A percentile compares a stretch with the other conserved stretches of the same genome.
Conservation (phyloP, 2,329 filamentous ascomycete species). For the Hypoxylon sp. region DNA sequence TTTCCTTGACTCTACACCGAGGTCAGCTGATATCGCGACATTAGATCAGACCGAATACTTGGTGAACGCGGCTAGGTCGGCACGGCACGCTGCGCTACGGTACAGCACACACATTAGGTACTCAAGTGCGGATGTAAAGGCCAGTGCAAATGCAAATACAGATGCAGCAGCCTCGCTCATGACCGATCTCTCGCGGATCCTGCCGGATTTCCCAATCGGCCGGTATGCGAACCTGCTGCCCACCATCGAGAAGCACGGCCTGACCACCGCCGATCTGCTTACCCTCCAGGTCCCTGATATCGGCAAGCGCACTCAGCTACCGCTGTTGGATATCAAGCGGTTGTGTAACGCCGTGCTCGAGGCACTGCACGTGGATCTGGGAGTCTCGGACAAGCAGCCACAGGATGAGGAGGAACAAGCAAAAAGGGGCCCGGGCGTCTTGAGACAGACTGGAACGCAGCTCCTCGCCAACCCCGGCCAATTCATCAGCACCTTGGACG, state of each 20-base stretch:
- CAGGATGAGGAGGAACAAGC: not conserved
- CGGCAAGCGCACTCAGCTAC: constrained; percentile 86
- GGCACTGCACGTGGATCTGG: constrained; percentile 75
- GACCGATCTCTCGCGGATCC: constrained; percentile 87
- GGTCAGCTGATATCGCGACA: constrained; percentile 42
- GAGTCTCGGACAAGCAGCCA: constrained; percentile 49
- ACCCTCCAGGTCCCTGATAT: constrained; percentile 86
- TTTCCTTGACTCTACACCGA: constrained; percentile 25
- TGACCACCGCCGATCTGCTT: constrained; percentile 88
- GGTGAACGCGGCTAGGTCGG: constrained; percentile 17
- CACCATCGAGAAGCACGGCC: constrained; percentile 80
- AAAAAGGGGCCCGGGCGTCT: constrained; percentile 10
- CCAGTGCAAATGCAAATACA: constrained; percentile 19
- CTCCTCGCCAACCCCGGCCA: constrained; percentile 61
- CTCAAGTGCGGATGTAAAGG: constrained; percentile 3
- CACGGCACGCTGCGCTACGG: constrained; percentile 7
- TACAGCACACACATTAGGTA: not conserved
- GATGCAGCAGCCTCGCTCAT: constrained; percentile 64
- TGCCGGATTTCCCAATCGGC: constrained; percentile 82
- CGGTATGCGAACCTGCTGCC: constrained; percentile 82
- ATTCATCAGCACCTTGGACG: constrained; percentile 85
- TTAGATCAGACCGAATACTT: not conserved
- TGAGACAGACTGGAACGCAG: constrained; percentile 57
- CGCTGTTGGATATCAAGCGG: constrained; percentile 83
- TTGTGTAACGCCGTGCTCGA: constrained; percentile 77